Evolutionary conservation across 208 protist genomes (phyloP), one percentile per base, ranked within the genome.

Genomic region (Entamoeba histolytica): DNA sequence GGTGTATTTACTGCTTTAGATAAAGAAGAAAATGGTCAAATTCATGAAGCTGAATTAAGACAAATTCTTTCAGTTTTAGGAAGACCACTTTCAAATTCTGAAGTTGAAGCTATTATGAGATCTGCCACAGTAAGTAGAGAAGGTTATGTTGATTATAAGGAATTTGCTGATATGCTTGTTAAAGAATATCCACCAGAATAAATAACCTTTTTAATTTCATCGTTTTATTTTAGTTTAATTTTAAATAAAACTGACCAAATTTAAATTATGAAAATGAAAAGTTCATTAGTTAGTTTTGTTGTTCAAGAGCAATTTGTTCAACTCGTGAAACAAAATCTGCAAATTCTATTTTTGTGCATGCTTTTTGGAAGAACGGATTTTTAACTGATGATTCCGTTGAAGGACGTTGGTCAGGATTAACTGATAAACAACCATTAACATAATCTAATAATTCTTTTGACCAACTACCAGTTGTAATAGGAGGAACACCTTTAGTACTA

Each of bases 1-100:
- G 95, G 97, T 23, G 97, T 97, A 12, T 98, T 98, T 94, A 95
- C 94, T 35, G 96, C 98, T 49, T 98, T 98, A 91, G 98, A 98
- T 94, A 96, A 98, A 39, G 97, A 98, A 51, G 97, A 98, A 93
- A 97, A 97, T 1, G 98, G 98, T 14, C 97, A 95, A 95, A 98
- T 98, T 93, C 97, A 96, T 14, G 95, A 95, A 57, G 96, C 96
- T n/a, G 97, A 98, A 94, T 94, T 98, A 44, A 96, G 95, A 91
- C 96, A 97, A 87, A 97, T 98, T 1, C 98, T 98, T 97, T 96
- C 95, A 12, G 95, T 97, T 61, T 95, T 98, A 61, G 98, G 98
- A 19, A 97, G 96, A 91, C 96, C 97, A 49, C 94, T 98, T n/a
- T 96, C 96, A 47, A 91, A 97, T 44, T 97, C 98, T 52, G 97